These are phyloP conservation scores for Phallus indusiatus DNA, from an alignment of 768 basidiomycete genomes.

Conservation along the genomic window DNA sequence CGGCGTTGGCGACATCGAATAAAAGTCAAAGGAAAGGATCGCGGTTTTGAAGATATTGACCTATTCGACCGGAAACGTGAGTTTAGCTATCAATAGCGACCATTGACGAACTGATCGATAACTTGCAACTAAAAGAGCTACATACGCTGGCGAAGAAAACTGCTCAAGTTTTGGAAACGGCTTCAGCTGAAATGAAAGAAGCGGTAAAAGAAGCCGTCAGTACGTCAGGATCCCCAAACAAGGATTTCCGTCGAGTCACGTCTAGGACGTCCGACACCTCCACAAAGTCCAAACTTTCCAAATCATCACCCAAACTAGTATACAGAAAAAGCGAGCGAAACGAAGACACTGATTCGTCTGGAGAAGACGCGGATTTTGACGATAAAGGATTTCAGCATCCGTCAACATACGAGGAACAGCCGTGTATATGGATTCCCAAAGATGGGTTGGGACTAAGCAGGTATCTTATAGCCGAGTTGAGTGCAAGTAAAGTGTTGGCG, in stretches of 20 bases:
- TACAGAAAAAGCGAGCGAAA: neutral
- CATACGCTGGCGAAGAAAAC: neutral
- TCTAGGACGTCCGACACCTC: neutral
- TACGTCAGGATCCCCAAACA: neutral
- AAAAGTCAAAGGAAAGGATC: slow-evolving; percentile 21
- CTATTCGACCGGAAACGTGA: slow-evolving; percentile 19
- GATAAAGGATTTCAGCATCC: slow-evolving; percentile 36
- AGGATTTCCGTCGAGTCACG: neutral
- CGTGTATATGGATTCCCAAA: slow-evolving; percentile 35
- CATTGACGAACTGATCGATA: neutral
- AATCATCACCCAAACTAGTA: neutral
- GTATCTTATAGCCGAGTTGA: slow-evolving; percentile 19
- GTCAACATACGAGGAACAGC: slow-evolving; percentile 31
- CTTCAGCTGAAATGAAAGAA: neutral
- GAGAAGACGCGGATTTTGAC: slow-evolving; percentile 18
- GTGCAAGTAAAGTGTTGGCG: slow-evolving; percentile 24
- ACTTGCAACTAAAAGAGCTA: neutral
- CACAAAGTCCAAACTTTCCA: neutral
- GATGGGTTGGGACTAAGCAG: slow-evolving; percentile 32
- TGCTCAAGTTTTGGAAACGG: neutral
- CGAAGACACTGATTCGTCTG: slow-evolving; percentile 2
- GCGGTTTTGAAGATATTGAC: slow-evolving; percentile 16
- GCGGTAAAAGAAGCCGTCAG: slow-evolving; percentile 8
- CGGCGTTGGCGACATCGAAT: slow-evolving; percentile 2
- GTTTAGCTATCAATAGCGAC: neutral